Evolutionary conservation across 1,284 basidiomycete genomes (phyloP).

Genomic region (Apiotrichum veenhuisii): DNA sequence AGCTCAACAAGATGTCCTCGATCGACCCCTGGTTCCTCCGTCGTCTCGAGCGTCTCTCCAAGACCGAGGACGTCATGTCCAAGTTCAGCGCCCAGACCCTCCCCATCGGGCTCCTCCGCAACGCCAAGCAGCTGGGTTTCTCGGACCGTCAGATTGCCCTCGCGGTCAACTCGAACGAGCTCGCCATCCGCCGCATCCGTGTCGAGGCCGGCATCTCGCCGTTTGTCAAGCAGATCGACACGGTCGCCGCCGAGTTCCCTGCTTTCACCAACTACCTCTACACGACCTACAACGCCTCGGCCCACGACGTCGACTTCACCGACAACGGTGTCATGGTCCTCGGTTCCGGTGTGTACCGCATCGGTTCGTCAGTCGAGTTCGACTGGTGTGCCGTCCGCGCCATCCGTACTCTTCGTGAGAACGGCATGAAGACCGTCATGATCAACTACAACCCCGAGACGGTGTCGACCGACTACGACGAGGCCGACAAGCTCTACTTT

Average conservation of each 20-base stretch:
- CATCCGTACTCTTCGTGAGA: conserved; percentile 88
- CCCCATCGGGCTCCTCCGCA: conserved; percentile 63
- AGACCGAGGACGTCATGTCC: conserved; percentile 69
- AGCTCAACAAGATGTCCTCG: conserved; percentile 93
- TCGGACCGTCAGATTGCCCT: conserved; percentile 85
- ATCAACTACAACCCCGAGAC: conserved; percentile 99
- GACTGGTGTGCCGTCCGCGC: conserved; percentile 99
- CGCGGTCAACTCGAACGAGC: conserved; percentile 69
- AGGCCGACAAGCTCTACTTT: conserved; percentile 96
- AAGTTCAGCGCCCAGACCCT: conserved; percentile 67
- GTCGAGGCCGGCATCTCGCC: conserved; percentile 79
- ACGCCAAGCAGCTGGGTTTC: conserved; percentile 93
- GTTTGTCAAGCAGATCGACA: conserved; percentile 98
- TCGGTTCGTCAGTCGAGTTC: conserved; percentile 98
- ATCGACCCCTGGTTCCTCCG: conserved; percentile 98
- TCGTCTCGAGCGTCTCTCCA: conserved; percentile 75
- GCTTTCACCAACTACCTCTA: conserved; percentile 99
- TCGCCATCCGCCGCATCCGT: conserved; percentile 59
- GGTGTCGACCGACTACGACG: conserved; percentile 98
- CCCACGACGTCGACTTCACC: conserved; percentile 83
- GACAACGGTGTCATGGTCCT: conserved; percentile 96
- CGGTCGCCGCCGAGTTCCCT: conserved; percentile 97
- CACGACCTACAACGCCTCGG: conserved; percentile 92
- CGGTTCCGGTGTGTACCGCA: conserved; percentile 96
- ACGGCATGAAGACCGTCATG: conserved; percentile 96